Conservation (phyloP, 2,329 filamentous ascomycete species). For the Penicillium sp. region DNA sequence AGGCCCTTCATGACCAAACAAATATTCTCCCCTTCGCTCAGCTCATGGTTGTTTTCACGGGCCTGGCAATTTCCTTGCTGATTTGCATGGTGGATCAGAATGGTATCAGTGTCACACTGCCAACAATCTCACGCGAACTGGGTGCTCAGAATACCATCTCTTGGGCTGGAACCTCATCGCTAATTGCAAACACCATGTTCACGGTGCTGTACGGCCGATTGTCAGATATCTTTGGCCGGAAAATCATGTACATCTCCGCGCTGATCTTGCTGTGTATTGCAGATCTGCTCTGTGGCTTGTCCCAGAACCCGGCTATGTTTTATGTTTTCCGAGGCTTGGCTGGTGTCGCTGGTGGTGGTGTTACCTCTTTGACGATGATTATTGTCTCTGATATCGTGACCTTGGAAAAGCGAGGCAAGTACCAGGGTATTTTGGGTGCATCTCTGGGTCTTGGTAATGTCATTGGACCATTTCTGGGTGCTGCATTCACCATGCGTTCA, state of each 20-base stretch:
- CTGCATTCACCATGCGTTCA: conserved; percentile 45
- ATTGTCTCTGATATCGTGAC: conserved; percentile 62
- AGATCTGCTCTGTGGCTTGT: conserved; percentile 60
- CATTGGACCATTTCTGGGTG: conserved; percentile 50
- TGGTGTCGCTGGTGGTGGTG: conserved; percentile 63
- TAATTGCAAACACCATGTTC: conserved; percentile 65
- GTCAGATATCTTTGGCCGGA: conserved; percentile 62
- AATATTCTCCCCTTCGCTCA: conserved; percentile 56
- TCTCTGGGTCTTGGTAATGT: conserved; percentile 49
- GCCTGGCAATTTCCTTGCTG: conserved; percentile 54
- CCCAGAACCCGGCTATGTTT: conserved; percentile 57
- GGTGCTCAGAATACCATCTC: conserved; percentile 55
- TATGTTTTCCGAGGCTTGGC: conserved; percentile 62
- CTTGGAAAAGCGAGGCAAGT: conserved; percentile 59
- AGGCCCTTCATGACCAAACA: conserved; percentile 55
- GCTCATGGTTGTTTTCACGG: conserved; percentile 50
- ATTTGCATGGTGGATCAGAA: conserved; percentile 61
- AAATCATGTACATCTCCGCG: conserved; percentile 57
- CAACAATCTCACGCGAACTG: conserved; percentile 53
- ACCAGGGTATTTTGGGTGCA: conserved; percentile 49
- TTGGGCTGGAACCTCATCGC: conserved; percentile 70
- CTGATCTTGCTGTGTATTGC: conserved; percentile 55
- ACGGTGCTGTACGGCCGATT: conserved; percentile 64
- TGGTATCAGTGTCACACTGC: conserved; percentile 55
- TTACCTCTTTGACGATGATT: conserved; percentile 61